phyloP scores from a whole-genome alignment of 2,329 filamentous ascomycete species.

The Epichloe sylvatica region DNA sequence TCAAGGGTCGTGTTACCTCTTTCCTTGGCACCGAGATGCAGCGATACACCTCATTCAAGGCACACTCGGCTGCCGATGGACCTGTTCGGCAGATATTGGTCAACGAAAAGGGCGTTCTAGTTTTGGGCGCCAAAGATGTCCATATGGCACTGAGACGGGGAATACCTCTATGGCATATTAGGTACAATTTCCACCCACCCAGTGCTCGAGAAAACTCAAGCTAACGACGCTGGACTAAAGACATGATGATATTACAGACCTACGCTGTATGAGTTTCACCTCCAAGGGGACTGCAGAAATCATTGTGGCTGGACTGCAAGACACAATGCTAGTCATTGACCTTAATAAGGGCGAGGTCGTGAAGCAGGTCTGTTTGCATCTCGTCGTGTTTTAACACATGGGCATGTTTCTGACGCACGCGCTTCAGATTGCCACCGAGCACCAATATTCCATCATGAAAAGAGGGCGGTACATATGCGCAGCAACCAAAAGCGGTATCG shows the following conservation, averaged over 20 bases:
- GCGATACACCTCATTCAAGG: conserved; percentile 80
- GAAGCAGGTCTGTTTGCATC: conserved; percentile 37
- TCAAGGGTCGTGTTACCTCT: conserved; percentile 71
- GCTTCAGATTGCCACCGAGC: conserved; percentile 35
- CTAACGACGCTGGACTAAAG: conserved; percentile 22
- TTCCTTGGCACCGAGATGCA: conserved; percentile 79
- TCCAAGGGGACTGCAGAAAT: conserved; percentile 73
- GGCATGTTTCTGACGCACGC: conserved; percentile 16
- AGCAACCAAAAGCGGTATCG: conserved; percentile 65
- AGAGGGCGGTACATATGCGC: conserved; percentile 83
- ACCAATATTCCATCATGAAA: conserved; percentile 85
- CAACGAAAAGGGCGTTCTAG: conserved; percentile 80
- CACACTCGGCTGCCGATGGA: conserved; percentile 59
- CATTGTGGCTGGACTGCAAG: conserved; percentile 74
- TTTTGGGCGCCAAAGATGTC: conserved; percentile 67
- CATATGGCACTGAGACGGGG: conserved; percentile 82
- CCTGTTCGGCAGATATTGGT: conserved; percentile 78
- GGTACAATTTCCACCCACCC: conserved; percentile 27
- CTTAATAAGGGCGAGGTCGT: conserved; percentile 56
- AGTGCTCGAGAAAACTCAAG: background rate
- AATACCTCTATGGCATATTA: conserved; percentile 75
- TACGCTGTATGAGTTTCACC: conserved; percentile 92
- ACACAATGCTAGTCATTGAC: conserved; percentile 67
- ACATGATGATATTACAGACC: conserved; percentile 64
- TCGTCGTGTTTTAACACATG: background rate